A percentile compares a stretch with the other conserved stretches of the same genome.
These are phyloP conservation scores for Xanthoconium purpureum DNA, from an alignment of 768 basidiomycete genomes.

Conservation along the genomic window DNA sequence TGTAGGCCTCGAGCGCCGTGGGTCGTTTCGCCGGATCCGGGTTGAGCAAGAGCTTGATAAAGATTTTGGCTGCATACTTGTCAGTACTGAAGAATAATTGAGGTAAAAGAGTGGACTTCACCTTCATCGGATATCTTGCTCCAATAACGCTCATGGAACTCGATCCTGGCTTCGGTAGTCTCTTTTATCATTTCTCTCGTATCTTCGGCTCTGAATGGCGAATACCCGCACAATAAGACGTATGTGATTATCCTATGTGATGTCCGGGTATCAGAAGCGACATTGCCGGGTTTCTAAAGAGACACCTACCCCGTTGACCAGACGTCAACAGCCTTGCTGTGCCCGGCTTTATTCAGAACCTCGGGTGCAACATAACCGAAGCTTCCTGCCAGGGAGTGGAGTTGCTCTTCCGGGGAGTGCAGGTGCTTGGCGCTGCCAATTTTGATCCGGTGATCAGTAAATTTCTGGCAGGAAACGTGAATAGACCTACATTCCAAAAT, in stretches of 20 bases:
- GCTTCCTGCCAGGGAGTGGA: constrained; percentile 72
- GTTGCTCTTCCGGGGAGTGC: constrained; percentile 64
- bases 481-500: constrained; percentile 86
- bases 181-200: constrained; percentile 71
- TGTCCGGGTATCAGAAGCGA: not conserved
- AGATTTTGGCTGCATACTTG: constrained; percentile 64
- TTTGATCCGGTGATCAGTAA: not conserved
- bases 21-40: constrained; percentile 69
- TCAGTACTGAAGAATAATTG: not conserved
- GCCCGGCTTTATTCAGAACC: constrained; percentile 74
- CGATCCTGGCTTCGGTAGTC: constrained; percentile 79
- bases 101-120: constrained; percentile 27
- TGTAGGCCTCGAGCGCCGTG: constrained; percentile 68
- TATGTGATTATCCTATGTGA: constrained; percentile 82
- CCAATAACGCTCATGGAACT: constrained; percentile 96
- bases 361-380: constrained; percentile 93
- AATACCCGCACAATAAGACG: constrained; percentile 91
- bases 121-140: constrained; percentile 80
- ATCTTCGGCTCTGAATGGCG: constrained; percentile 88
- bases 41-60: constrained; percentile 69
- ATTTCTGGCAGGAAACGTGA: not conserved
- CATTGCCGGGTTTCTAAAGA: not conserved
- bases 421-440: constrained; percentile 73
- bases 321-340: constrained; percentile 89
- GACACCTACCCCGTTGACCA: constrained; percentile 83